Conservation (phyloP, 257 asterid genomes). For the Leptodermis oblonga region DNA sequence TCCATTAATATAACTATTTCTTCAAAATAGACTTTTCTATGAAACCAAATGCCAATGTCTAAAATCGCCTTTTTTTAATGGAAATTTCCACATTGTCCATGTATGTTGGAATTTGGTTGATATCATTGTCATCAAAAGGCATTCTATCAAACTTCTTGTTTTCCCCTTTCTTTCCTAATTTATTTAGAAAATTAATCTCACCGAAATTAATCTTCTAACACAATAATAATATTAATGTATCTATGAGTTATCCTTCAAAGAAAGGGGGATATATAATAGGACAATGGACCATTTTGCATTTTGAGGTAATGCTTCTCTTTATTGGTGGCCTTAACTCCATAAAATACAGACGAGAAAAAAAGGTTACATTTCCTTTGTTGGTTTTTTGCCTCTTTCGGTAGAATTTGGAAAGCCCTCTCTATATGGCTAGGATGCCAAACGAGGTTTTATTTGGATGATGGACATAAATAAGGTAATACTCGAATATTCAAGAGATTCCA, state of each 20-base stretch:
- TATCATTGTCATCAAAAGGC: background rate
- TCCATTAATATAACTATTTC: too few species aligned
- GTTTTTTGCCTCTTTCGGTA: background rate
- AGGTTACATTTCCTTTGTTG: too few species aligned
- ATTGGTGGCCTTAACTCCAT: background rate
- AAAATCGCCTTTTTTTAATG: too few species aligned
- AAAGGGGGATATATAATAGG: background rate
- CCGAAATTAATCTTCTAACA: background rate
- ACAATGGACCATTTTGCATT: background rate
- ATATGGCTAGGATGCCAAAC: background rate
- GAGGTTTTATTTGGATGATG: background rate
- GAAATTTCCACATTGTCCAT: background rate
- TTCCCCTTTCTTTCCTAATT: background rate
- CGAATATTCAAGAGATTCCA: background rate
- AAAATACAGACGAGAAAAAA: background rate
- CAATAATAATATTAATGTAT: too few species aligned
- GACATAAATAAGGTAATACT: background rate
- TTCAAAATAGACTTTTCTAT: too few species aligned
- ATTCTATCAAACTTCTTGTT: background rate
- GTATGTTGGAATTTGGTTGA: background rate
- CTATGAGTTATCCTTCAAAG: slow-evolving; percentile 6
- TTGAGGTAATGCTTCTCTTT: background rate
- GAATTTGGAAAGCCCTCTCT: background rate
- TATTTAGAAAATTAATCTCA: background rate
- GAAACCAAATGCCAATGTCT: too few species aligned